These are phyloP conservation scores for Haematococcus sp. DNA, from an alignment of 139 green algal genomes.

Conservation along the genomic window DNA sequence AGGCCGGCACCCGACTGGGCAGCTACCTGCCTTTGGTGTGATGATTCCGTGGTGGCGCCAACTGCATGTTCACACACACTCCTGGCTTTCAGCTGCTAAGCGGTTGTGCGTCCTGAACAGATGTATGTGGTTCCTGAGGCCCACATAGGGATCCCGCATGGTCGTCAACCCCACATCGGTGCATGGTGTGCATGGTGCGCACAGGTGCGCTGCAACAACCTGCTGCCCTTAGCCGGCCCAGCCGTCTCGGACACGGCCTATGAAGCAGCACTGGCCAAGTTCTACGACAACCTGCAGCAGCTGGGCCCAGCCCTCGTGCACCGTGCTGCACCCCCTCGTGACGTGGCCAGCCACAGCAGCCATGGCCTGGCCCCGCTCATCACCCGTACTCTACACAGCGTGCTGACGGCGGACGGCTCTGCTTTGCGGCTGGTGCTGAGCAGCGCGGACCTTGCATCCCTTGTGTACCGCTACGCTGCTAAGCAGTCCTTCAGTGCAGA, in stretches of 20 bases:
- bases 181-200: neutral
- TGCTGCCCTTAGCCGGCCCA: conserved; percentile 50
- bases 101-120: neutral
- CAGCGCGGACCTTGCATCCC: conserved; percentile 34
- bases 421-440: conserved; percentile 28
- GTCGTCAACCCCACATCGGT: neutral
- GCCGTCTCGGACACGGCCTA: conserved; percentile 24
- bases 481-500: conserved; percentile 48
- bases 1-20: neutral
- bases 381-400: neutral
- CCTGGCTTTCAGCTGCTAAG: neutral
- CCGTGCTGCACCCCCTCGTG: neutral
- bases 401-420: neutral
- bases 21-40: neutral
- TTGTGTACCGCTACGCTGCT: conserved; percentile 53
- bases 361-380: neutral
- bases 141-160: neutral
- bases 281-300: conserved; percentile 34
- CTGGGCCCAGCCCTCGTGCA: neutral
- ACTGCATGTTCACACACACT: neutral
- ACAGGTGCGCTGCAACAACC: conserved; percentile 54
- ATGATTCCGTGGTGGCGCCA: too few species aligned
- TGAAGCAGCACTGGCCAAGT: conserved; percentile 33
- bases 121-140: too few species aligned
- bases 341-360: neutral